Conservation (phyloP, 805 yeast genomes). For the Saccharomyces kudriavzevii region DNA sequence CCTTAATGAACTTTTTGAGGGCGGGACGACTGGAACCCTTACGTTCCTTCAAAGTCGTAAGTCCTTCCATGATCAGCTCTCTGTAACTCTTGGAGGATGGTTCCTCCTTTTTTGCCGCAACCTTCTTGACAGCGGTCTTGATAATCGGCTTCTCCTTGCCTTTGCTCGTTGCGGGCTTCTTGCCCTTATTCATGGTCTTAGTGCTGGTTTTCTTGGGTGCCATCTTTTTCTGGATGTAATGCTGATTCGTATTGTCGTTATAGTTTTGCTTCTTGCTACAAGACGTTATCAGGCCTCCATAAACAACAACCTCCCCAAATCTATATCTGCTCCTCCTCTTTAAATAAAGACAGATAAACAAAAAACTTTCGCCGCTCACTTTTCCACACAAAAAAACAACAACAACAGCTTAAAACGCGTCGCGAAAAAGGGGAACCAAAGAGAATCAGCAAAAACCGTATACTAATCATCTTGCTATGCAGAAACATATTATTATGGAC, state of each 20-base stretch:
- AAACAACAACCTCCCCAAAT: not conserved
- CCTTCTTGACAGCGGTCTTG: constrained; percentile 4
- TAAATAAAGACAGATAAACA: not conserved
- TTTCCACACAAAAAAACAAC: not conserved
- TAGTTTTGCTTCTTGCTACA: not conserved
- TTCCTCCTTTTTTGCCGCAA: constrained; percentile 6
- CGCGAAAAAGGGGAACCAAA: not conserved
- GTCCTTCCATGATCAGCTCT: constrained; percentile 45
- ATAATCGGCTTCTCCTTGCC: constrained; percentile 3
- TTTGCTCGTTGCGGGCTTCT: constrained; percentile 1
- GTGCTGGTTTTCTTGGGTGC: constrained; percentile 9
- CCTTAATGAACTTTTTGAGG: constrained; percentile 69
- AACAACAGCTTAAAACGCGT: not conserved
- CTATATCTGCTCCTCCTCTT: not conserved
- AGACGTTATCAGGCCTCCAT: not conserved
- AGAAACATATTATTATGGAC: not conserved
- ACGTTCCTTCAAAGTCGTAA: constrained; percentile 66
- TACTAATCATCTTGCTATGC: not conserved
- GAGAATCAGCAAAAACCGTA: not conserved
- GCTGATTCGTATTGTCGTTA: not conserved
- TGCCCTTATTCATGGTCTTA: constrained; percentile 1
- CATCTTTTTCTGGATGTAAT: constrained; percentile 3
- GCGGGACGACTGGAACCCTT: constrained; percentile 83
- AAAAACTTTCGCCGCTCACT: not conserved
- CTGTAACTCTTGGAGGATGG: constrained; percentile 19